Conservation (phyloP, 2,329 filamentous ascomycete genomes). For the Diaporthe eres region DNA sequence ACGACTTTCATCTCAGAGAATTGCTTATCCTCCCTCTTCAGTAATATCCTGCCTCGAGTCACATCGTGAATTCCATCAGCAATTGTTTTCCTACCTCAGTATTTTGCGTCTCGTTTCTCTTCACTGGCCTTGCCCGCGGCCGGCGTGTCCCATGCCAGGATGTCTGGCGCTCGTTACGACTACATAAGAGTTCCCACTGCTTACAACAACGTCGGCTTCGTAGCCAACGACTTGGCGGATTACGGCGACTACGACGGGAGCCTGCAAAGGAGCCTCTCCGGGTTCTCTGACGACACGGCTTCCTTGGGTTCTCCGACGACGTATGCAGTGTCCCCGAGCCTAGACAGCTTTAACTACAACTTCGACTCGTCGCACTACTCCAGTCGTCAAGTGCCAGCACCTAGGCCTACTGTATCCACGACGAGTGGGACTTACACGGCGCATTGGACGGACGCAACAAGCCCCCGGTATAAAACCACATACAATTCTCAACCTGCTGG, state of each 20-base stretch:
- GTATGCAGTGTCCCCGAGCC: constrained; percentile 17
- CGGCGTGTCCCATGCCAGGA: constrained; percentile 18
- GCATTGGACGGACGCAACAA: constrained; percentile 3
- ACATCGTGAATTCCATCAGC: background rate
- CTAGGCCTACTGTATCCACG: background rate
- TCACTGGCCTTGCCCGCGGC: background rate
- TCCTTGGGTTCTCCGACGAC: constrained; percentile 13
- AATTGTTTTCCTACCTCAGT: background rate
- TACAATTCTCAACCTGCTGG: background rate
- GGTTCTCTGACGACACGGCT: constrained; percentile 18
- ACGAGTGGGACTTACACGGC: background rate
- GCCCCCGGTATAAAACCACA: background rate
- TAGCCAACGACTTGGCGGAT: constrained; percentile 28
- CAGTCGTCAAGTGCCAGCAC: background rate
- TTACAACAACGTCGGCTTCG: constrained; percentile 20
- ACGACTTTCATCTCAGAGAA: background rate
- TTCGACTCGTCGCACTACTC: constrained; percentile 6
- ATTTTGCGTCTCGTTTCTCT: background rate
- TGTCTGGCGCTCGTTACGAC: constrained; percentile 31
- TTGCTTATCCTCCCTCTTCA: background rate
- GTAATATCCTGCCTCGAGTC: background rate
- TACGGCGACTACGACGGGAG: constrained; percentile 27
- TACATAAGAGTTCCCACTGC: constrained; percentile 34
- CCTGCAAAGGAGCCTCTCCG: constrained; percentile 35
- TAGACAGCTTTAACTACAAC: constrained; percentile 11